Conservation (phyloP, 306 rosid species). For the Lagenaria siceraria region DNA sequence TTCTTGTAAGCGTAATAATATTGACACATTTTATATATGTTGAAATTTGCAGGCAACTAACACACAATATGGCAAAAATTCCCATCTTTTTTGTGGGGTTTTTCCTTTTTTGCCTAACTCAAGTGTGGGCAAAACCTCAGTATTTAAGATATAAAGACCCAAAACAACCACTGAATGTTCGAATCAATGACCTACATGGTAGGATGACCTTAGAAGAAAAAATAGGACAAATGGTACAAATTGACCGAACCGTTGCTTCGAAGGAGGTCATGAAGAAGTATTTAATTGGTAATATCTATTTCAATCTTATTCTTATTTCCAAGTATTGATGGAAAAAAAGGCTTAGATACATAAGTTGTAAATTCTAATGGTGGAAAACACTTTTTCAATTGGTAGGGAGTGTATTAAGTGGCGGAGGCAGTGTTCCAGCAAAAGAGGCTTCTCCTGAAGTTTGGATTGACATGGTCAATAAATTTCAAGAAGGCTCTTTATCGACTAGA, state of each 20-base stretch:
- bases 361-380: background rate
- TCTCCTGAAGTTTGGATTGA: conserved; percentile 23
- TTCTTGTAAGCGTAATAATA: background rate
- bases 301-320: background rate
- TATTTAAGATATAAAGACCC: background rate
- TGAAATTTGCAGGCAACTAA: background rate
- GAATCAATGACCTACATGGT: background rate
- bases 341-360: background rate
- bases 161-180: background rate
- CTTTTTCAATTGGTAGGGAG: conserved; percentile 15
- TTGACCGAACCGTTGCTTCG: background rate
- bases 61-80: background rate
- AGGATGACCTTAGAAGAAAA: background rate
- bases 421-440: conserved; percentile 14
- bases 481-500: conserved; percentile 21
- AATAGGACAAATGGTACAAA: conserved; percentile 5
- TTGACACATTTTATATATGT: background rate
- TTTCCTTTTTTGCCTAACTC: background rate
- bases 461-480: conserved; percentile 24
- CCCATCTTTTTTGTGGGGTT: background rate
- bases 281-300: background rate
- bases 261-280: background rate
- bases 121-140: background rate
- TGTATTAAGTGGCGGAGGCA: conserved; percentile 27
- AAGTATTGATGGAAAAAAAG: background rate